phyloP scores from a whole-genome alignment of 495 filamentous ascomycete species.

The Jackrogersella multiformis region DNA sequence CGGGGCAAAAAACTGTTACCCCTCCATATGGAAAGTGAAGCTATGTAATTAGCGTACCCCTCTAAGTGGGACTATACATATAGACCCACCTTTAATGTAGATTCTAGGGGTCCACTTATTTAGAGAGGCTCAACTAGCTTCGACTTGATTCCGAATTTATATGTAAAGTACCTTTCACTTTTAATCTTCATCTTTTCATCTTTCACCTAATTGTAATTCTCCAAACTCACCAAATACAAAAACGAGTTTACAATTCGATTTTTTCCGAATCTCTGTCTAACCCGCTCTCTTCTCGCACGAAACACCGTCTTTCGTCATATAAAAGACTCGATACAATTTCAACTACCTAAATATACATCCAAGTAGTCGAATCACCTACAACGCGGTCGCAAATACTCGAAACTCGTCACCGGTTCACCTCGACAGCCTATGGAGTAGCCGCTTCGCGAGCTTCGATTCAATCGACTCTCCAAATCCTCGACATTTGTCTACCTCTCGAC shows the following conservation, averaged over 20 bases:
- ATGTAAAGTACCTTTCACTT: background rate
- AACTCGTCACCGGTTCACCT: background rate
- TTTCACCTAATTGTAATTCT: background rate
- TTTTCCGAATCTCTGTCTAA: background rate
- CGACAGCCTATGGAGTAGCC: background rate
- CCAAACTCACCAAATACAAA: background rate
- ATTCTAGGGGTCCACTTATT: background rate
- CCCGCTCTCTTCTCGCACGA: background rate
- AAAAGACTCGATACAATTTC: background rate
- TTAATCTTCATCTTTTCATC: background rate
- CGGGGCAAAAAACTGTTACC: slow-evolving; percentile 32
- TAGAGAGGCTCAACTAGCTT: background rate
- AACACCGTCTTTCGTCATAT: background rate
- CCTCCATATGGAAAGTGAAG: slow-evolving; percentile 30
- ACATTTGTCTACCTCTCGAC: background rate
- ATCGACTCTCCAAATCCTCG: background rate
- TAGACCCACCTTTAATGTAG: background rate
- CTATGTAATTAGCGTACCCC: background rate
- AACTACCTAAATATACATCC: background rate
- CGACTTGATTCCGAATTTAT: background rate
- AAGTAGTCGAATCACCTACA: background rate
- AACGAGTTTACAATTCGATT: background rate
- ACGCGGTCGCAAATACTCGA: background rate
- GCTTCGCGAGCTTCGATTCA: background rate
- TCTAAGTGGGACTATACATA: background rate